Base-by-base conservation (phyloP, 2,329 filamentous ascomycete species). In the Cladosporium sp. region DNA sequence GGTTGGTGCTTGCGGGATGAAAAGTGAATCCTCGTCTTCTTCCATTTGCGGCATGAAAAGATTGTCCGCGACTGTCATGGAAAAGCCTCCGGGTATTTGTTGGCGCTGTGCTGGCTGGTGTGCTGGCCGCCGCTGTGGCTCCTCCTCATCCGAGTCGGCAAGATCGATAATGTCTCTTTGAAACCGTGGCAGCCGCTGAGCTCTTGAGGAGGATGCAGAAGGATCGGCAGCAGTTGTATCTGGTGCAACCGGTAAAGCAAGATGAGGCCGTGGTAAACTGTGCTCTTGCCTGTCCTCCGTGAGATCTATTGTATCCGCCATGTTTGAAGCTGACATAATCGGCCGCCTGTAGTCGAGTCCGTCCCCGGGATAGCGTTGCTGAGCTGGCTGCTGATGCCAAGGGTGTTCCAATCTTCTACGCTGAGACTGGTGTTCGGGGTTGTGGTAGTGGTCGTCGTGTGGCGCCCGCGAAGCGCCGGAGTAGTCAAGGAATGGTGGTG, bases 321-420 rank as follows among this genome's bases (percentile, higher is more conserved):
- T 30, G 61, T 65, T 59, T 36, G 67, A 56, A 9, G 68, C 63
- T 50, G 12, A 75, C 71, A 76, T 74, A 15, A 75, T 70, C 1
- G 83, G 83, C 60, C 81, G 74, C 60, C 83, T 74, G 61, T 76
- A 81, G 62, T 85, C 83, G 45, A 78, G 73, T 3, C 82, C 82
- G 72, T 84, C 80, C n/a, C 82, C 79, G 14, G 74, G 68, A 63
- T 71, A 80, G 61, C 76, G 72, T 60, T 61, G 61, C 42, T 59
- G 57, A 51, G 54, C 51, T 65, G 64, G 49, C 22, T 14, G 49
- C 20, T 51, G 49, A 14, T 28, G 62, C 56, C 47, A 63, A 72
- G 61, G 65, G 67, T 45, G 64, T 66, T 25, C 66, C 60, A 72
- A 51, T 61, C 63, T 58, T 62, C 63, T 64, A 47, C 70, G 69